Evolutionary conservation across 2,329 filamentous ascomycete species (phyloP).

Genomic region (Trichoderma koningii): DNA sequence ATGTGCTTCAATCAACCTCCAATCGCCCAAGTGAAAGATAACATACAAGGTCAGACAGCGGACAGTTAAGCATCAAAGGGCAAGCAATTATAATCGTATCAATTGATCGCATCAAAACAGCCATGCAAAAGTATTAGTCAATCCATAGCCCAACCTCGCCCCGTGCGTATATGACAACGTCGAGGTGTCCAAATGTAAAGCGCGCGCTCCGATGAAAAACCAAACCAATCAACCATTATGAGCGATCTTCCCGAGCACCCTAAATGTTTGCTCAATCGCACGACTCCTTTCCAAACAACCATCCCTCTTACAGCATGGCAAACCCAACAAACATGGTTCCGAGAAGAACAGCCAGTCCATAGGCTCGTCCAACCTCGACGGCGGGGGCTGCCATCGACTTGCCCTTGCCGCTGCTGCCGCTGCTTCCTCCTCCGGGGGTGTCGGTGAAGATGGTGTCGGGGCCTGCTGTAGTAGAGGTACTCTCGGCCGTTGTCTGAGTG

Average conservation of each 20-base stretch:
- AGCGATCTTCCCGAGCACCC: slow-evolving; percentile 8
- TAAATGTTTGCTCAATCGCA: slow-evolving; percentile 6
- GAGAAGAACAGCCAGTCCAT: slow-evolving; percentile 44
- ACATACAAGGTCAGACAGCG: no score
- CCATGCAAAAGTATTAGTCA: slow-evolving; percentile 21
- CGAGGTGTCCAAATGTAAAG: slow-evolving; percentile 11
- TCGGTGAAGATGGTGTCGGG: slow-evolving; percentile 45
- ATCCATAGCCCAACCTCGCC: slow-evolving; percentile 6
- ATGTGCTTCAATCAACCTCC: no score
- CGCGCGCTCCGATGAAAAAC: slow-evolving; percentile 6
- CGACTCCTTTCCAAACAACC: not conserved
- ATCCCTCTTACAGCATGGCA: slow-evolving; percentile 32
- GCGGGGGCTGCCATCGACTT: slow-evolving; percentile 37
- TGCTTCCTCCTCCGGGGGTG: slow-evolving; percentile 30
- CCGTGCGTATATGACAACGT: slow-evolving; percentile 11
- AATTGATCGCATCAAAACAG: slow-evolving; percentile 21
- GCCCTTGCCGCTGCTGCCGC: slow-evolving; percentile 28
- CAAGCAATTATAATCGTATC: slow-evolving; percentile 11
- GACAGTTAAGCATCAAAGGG: no score
- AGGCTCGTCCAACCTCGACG: slow-evolving; percentile 42
- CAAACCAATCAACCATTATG: slow-evolving; percentile 20
- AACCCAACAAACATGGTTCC: slow-evolving; percentile 46
- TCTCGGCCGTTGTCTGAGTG: slow-evolving; percentile 45
- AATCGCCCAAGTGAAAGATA: no score
- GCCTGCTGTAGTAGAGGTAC: slow-evolving; percentile 36